Conservation (phyloP, 2,329 filamentous ascomycete species). For the Colletotrichum caudatum region DNA sequence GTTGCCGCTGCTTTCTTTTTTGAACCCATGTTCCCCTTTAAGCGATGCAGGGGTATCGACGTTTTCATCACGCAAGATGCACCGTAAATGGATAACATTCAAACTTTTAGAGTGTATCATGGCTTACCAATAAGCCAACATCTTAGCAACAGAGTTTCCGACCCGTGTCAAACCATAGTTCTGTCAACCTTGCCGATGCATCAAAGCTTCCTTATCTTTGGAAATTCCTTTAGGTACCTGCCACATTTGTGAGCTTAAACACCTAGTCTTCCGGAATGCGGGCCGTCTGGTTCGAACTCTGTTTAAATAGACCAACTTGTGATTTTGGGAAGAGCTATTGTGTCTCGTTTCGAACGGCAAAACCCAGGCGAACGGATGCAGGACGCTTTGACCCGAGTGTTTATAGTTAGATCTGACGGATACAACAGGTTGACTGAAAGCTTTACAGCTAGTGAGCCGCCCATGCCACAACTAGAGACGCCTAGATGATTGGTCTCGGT, state of each 20-base stretch:
- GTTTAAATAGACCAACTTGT: neutral
- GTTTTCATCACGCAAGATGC: neutral
- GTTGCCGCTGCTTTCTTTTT: neutral
- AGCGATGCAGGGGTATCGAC: neutral
- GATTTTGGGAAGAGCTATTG: neutral
- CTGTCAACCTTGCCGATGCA: neutral
- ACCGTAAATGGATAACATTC: neutral
- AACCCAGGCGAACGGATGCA: neutral
- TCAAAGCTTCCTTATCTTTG: neutral
- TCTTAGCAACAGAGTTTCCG: neutral
- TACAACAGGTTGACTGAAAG: neutral
- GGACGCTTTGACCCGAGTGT: neutral
- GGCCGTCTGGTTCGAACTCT: neutral
- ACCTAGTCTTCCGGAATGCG: neutral
- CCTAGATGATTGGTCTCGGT: neutral
- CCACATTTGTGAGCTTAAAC: neutral
- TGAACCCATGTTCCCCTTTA: neutral
- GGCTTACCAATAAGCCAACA: neutral
- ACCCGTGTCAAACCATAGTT: neutral
- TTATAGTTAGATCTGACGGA: neutral
- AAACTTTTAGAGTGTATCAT: neutral
- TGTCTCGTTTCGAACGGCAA: neutral
- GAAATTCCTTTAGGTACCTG: too few relatives aligned
- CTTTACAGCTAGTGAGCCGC: neutral
- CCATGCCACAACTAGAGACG: neutral